A percentile compares a stretch with the other conserved stretches of the same genome.
Conservation (phyloP, 352 stramenopile genomes). For the Globisporangium mamillatum region DNA sequence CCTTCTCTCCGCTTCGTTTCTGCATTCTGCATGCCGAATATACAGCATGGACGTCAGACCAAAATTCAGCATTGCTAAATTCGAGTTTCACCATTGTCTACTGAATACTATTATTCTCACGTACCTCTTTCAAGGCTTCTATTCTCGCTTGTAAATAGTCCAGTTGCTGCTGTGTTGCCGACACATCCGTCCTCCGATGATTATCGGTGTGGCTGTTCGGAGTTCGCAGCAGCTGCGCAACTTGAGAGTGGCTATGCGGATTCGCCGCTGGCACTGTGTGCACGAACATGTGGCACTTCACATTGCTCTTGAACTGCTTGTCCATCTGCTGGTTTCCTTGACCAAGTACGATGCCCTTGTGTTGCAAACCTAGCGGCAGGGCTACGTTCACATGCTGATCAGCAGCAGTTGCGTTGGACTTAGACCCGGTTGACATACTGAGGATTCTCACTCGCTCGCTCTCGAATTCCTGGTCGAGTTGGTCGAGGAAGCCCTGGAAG, state of each 20-base stretch:
- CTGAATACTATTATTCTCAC: background rate
- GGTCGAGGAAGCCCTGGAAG: slow-evolving; percentile 36
- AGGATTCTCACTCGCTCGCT: slow-evolving; percentile 36
- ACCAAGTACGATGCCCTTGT: background rate
- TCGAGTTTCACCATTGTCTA: no score
- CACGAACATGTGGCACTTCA: slow-evolving; percentile 33
- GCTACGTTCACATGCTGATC: background rate
- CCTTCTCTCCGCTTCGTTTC: slow-evolving; percentile 39
- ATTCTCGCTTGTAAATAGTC: slow-evolving; percentile 25
- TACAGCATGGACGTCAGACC: background rate
- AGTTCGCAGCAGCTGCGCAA: background rate
- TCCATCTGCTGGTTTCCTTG: slow-evolving; percentile 12
- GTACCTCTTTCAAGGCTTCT: slow-evolving; percentile 28
- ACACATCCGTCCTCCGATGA: slow-evolving; percentile 10
- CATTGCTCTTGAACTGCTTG: slow-evolving; percentile 32
- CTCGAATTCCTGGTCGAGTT: slow-evolving; percentile 38
- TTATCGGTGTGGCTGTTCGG: slow-evolving; percentile 17
- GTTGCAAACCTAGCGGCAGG: background rate
- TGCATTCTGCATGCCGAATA: slow-evolving; percentile 21
- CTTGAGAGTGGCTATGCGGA: background rate
- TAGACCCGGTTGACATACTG: background rate
- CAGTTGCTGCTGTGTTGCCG: slow-evolving; percentile 24
- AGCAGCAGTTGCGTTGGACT: background rate
- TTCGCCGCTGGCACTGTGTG: slow-evolving; percentile 30
- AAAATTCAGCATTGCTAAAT: background rate